Evolutionary conservation across 2,329 filamentous ascomycete species (phyloP).

Genomic region (Biscogniauxia sp.): DNA sequence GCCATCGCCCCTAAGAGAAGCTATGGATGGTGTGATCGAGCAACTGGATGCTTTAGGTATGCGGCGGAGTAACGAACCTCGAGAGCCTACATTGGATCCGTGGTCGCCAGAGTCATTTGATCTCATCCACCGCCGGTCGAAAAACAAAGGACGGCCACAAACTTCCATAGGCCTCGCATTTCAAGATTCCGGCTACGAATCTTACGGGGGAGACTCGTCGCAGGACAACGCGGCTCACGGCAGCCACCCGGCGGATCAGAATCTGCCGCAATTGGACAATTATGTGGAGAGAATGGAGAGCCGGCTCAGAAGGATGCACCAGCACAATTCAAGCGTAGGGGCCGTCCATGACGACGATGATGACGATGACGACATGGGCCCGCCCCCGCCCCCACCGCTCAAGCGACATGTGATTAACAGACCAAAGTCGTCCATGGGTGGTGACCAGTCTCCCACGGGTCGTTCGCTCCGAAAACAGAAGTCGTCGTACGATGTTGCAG

Average conservation of each 20-base stretch:
- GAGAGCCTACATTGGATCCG: constrained; percentile 61
- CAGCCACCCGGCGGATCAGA: constrained; percentile 47
- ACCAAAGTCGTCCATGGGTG: constrained; percentile 58
- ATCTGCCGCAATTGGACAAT: constrained; percentile 71
- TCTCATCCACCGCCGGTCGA: constrained; percentile 45
- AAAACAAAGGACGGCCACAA: constrained; percentile 51
- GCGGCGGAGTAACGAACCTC: constrained; percentile 53
- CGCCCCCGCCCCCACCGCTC: constrained; percentile 36
- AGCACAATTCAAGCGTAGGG: constrained; percentile 48
- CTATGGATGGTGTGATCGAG: constrained; percentile 98
- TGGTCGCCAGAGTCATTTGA: constrained; percentile 92
- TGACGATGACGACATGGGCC: constrained; percentile 17
- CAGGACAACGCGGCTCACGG: constrained; percentile 44
- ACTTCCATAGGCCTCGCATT: constrained; percentile 71
- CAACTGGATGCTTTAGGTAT: constrained; percentile 84
- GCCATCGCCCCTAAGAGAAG: constrained; percentile 86
- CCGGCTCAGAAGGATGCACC: constrained; percentile 70
- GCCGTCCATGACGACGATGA: constrained; percentile 48
- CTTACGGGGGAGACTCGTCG: constrained; percentile 54
- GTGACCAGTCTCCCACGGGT: constrained; percentile 35
- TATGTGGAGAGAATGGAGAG: constrained; percentile 93
- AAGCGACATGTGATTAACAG: constrained; percentile 52
- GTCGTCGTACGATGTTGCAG: constrained; percentile 75
- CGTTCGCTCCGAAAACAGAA: constrained; percentile 62
- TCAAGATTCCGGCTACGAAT: constrained; percentile 61